Conservation (phyloP, 495 filamentous ascomycete genomes). For the Margaritispora aquatica region DNA sequence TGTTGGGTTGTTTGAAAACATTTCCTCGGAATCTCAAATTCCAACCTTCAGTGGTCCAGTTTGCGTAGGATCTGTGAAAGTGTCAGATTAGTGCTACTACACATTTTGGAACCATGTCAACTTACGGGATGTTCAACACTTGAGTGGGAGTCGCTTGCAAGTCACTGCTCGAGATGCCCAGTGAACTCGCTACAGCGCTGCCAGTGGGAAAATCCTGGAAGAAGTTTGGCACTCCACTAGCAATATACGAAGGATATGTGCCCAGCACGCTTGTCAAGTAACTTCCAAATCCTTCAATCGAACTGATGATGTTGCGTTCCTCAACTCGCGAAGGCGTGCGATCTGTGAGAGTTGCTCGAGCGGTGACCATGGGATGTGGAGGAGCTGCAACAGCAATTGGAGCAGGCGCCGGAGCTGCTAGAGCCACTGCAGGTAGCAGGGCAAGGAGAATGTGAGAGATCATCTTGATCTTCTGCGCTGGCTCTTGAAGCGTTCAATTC, state of each 20-base stretch:
- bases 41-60: slow-evolving; percentile 73
- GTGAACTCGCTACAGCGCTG: slow-evolving; percentile 46
- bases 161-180: slow-evolving; percentile 51
- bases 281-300: slow-evolving; percentile 39
- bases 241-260: slow-evolving; percentile 52
- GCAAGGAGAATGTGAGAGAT: background rate
- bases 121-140: slow-evolving; percentile 62
- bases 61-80: slow-evolving; percentile 56
- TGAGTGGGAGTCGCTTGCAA: slow-evolving; percentile 58
- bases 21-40: slow-evolving; percentile 72
- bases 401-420: slow-evolving; percentile 17
- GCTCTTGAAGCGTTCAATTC: too few species aligned
- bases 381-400: slow-evolving; percentile 17
- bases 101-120: background rate
- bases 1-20: slow-evolving; percentile 70
- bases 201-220: slow-evolving; percentile 64
- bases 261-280: slow-evolving; percentile 40
- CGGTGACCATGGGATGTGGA: slow-evolving; percentile 43
- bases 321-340: slow-evolving; percentile 25
- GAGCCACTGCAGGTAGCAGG: slow-evolving; percentile 12
- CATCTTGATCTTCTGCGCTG: slow-evolving; percentile 2
- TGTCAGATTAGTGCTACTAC: background rate
- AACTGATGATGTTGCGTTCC: slow-evolving; percentile 26
- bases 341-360: slow-evolving; percentile 32
- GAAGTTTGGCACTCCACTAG: slow-evolving; percentile 57